These are phyloP conservation scores for Wickerhamiella occidentalis DNA, from an alignment of 805 yeast species.

Conservation along the genomic window DNA sequence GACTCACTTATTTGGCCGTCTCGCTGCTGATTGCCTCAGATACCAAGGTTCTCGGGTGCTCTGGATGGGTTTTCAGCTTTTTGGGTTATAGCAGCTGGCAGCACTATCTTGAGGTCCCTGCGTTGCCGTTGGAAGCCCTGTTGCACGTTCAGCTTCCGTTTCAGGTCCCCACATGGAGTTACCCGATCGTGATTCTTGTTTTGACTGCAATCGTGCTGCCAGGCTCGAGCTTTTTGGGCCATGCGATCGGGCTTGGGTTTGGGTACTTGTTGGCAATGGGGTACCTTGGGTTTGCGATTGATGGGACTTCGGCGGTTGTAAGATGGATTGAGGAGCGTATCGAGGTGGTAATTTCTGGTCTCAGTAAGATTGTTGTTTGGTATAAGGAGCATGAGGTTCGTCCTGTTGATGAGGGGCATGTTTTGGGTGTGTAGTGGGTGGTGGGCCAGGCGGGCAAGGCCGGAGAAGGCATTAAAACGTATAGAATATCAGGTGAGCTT, in stretches of 20 bases:
- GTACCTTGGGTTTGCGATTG: conserved; percentile 41
- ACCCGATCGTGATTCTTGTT: conserved; percentile 46
- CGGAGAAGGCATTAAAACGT: too few species aligned
- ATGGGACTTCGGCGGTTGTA: conserved; percentile 47
- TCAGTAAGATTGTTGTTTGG: conserved; percentile 45
- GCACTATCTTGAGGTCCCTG: conserved; percentile 29
- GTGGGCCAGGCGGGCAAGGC: too few species aligned
- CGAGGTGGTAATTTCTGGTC: conserved; percentile 36
- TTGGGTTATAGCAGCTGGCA: conserved; percentile 46
- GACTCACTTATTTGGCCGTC: conserved; percentile 40
- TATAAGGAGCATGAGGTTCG: conserved; percentile 45
- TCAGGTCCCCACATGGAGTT: conserved; percentile 44
- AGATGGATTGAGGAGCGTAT: conserved; percentile 52
- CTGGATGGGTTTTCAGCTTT: conserved; percentile 65
- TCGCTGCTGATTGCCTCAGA: conserved; percentile 4
- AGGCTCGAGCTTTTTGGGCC: conserved; percentile 61
- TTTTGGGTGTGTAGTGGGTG: neutral
- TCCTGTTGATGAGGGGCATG: conserved; percentile 8
- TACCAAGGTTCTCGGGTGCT: conserved; percentile 33
- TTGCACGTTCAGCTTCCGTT: conserved; percentile 6
- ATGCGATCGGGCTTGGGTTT: conserved; percentile 49
- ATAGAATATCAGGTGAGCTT: too few species aligned
- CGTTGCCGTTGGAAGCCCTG: conserved; percentile 24
- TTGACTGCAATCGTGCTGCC: conserved; percentile 45
- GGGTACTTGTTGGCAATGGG: conserved; percentile 52